Evolutionary conservation across 371 early-diverging fungal genomes (phyloP).

Genomic region (Apophysomyces trapeziformis): DNA sequence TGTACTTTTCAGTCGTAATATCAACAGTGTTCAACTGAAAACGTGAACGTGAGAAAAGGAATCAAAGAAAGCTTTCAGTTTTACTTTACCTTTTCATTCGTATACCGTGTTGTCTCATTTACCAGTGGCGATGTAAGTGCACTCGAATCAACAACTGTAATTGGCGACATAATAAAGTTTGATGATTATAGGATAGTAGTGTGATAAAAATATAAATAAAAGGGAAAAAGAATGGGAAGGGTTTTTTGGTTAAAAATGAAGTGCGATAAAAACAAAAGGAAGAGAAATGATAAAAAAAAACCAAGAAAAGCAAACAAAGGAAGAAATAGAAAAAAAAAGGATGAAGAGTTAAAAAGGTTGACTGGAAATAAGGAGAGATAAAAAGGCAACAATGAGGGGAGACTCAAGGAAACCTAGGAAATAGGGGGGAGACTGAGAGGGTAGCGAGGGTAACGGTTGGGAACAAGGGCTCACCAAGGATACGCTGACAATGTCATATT

Average conservation of each 20-base stretch:
- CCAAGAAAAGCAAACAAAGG: neutral
- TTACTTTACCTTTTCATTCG: conserved; percentile 7
- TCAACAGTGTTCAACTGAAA: neutral
- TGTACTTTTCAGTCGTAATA: conserved; percentile 8
- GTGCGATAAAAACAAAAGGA: neutral
- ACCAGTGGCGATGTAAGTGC: conserved; percentile 7
- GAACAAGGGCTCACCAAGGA: neutral
- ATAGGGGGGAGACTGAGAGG: neutral
- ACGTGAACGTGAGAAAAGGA: neutral
- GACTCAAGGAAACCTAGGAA: conserved; percentile 1
- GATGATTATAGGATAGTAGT: neutral
- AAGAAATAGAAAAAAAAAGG: neutral
- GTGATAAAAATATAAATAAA: neutral
- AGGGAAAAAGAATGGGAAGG: conserved; percentile 8
- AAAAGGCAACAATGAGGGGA: conserved; percentile 10
- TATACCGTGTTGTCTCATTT: conserved; percentile 6
- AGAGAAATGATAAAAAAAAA: neutral
- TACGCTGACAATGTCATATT: neutral
- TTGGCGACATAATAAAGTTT: neutral
- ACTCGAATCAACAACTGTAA: conserved; percentile 1
- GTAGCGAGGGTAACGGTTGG: too few species aligned
- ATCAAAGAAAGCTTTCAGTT: neutral
- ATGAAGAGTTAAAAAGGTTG: neutral
- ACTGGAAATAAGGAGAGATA: conserved; percentile 1
- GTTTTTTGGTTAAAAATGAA: neutral